Conservation (phyloP, 2,329 filamentous ascomycete genomes). For the Fusarium musae region DNA sequence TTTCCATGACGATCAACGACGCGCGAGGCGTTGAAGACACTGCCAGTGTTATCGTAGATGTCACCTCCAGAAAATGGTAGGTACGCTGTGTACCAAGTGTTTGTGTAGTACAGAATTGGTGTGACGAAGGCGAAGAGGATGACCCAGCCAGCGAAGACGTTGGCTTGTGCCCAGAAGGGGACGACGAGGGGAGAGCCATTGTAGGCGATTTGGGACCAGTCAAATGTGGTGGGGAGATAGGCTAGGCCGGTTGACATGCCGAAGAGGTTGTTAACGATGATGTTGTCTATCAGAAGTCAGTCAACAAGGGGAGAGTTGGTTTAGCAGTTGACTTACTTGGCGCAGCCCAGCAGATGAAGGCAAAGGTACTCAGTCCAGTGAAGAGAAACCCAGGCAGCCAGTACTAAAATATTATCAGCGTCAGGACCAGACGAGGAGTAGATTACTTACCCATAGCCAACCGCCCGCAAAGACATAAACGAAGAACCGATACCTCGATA, state of each 20-base stretch:
- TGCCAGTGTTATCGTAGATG: not conserved
- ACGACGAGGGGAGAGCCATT: slow-evolving; percentile 1
- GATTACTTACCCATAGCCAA: not conserved
- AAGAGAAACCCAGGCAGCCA: not conserved
- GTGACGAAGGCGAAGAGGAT: not conserved
- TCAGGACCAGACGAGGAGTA: no score
- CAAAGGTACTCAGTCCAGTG: not conserved
- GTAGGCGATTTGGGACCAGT: slow-evolving; percentile 6
- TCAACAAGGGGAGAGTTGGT: no score
- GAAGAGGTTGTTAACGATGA: not conserved
- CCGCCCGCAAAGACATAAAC: not conserved
- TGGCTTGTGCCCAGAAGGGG: not conserved
- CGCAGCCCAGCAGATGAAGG: not conserved
- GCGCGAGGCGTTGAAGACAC: not conserved
- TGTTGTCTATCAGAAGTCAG: not conserved
- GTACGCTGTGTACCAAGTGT: not conserved
- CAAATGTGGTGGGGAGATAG: not conserved
- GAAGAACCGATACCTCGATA: not conserved
- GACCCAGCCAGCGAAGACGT: not conserved
- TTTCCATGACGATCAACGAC: not conserved
- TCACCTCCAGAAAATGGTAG: not conserved
- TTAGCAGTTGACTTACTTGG: not conserved
- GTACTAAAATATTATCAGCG: not conserved
- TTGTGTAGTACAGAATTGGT: not conserved
- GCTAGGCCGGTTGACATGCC: not conserved